Conservation (phyloP, 768 basidiomycete genomes). For the Tephrocybe rancida region DNA sequence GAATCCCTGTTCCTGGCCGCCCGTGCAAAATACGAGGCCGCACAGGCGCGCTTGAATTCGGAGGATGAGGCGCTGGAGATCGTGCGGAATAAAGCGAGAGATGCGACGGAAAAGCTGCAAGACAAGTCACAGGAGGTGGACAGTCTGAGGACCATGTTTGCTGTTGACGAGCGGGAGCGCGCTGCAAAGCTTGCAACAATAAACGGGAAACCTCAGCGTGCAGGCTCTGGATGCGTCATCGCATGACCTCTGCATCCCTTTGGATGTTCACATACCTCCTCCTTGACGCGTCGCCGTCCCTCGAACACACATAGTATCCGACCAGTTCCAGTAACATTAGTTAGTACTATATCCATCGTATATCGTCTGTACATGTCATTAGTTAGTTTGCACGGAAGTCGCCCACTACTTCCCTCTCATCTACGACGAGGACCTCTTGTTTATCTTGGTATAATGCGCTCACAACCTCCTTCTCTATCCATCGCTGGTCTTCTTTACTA, state of each 20-base stretch:
- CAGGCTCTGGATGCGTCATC: constrained; percentile 13
- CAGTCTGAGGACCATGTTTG: constrained; percentile 60
- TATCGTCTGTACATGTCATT: constrained; percentile 2
- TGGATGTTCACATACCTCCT: background rate
- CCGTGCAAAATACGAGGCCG: constrained; percentile 58
- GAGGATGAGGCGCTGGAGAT: constrained; percentile 52
- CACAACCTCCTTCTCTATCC: constrained; percentile 67
- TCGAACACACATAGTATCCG: background rate
- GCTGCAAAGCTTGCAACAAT: constrained; percentile 50
- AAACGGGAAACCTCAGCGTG: constrained; percentile 33
- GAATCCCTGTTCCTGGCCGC: constrained; percentile 64
- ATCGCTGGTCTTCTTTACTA: constrained; percentile 34
- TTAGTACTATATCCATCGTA: constrained; percentile 1
- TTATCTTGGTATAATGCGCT: constrained; percentile 63
- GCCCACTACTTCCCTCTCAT: constrained; percentile 48
- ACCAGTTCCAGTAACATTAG: background rate
- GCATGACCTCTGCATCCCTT: background rate
- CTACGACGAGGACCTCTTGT: constrained; percentile 51
- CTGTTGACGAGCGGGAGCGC: constrained; percentile 73
- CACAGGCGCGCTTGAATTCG: constrained; percentile 47
- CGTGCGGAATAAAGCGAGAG: constrained; percentile 52
- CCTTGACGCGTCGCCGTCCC: background rate
- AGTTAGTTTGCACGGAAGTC: constrained; percentile 30
- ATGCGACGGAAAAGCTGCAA: constrained; percentile 62
- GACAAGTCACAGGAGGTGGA: constrained; percentile 80